Conservation (phyloP, 1,284 basidiomycete genomes). For the Papiliotrema laurentii region DNA sequence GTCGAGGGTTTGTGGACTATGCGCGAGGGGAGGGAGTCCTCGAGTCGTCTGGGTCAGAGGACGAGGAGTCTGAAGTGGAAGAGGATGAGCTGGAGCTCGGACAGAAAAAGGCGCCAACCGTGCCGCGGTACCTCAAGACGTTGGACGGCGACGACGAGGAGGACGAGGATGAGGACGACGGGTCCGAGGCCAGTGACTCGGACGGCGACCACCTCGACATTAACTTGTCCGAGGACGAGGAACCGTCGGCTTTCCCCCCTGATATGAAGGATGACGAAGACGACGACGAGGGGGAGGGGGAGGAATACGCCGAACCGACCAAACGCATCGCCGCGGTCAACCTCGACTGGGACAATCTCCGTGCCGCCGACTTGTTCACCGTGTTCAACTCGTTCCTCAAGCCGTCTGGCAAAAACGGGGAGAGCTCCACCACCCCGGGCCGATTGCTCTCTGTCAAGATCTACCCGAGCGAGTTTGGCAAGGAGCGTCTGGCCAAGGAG, state of each 20-base stretch:
- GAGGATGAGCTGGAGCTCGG: slow-evolving; percentile 52
- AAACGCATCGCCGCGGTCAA: slow-evolving; percentile 86
- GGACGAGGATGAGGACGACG: slow-evolving; percentile 45
- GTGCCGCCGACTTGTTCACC: slow-evolving; percentile 84
- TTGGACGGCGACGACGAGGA: slow-evolving; percentile 52
- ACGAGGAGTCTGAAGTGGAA: slow-evolving; percentile 52
- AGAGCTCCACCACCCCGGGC: slow-evolving; percentile 48
- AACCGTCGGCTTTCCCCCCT: slow-evolving; percentile 43
- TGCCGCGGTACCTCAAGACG: slow-evolving; percentile 34
- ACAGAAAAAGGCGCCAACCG: slow-evolving; percentile 31
- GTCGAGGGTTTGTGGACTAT: slow-evolving; percentile 59
- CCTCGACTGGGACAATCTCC: slow-evolving; percentile 97
- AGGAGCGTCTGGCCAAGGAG: slow-evolving; percentile 78
- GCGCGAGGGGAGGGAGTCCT: slow-evolving; percentile 83
- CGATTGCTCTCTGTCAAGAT: slow-evolving; percentile 71
- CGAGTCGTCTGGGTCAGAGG: slow-evolving; percentile 73
- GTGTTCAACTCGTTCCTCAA: slow-evolving; percentile 83
- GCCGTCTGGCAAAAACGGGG: slow-evolving; percentile 18
- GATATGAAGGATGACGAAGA: slow-evolving; percentile 11
- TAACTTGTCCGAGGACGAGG: slow-evolving; percentile 65
- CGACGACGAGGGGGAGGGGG: slow-evolving; percentile 23
- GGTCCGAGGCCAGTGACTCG: slow-evolving; percentile 39
- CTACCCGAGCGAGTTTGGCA: slow-evolving; percentile 92
- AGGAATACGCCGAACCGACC: slow-evolving; percentile 49
- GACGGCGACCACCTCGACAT: slow-evolving; percentile 50